A percentile compares a stretch with the other conserved stretches of the same genome.
These are phyloP conservation scores for Chlorella sp. DNA, from an alignment of 139 green algal species.

Conservation along the genomic window DNA sequence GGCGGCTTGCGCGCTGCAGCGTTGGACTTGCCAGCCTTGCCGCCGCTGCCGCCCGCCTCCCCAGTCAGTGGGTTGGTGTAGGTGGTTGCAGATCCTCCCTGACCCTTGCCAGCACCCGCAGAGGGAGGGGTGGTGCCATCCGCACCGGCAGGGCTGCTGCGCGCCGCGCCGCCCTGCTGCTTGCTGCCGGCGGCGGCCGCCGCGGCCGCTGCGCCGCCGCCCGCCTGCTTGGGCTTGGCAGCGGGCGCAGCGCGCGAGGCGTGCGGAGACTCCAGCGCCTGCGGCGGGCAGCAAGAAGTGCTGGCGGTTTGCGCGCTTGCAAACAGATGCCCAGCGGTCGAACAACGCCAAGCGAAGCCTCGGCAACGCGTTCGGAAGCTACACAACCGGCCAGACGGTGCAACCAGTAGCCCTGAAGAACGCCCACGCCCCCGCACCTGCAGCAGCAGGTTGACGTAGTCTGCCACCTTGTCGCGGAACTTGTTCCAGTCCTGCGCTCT, in stretches of 20 bases:
- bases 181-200: neutral
- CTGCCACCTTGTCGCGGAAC: neutral
- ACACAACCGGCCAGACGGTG: too few relatives aligned
- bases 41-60: neutral
- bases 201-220: neutral
- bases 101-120: neutral
- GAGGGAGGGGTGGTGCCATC: neutral
- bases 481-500: conserved; percentile 3
- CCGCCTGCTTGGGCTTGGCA: neutral
- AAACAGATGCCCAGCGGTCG: too few relatives aligned
- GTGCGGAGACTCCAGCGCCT: neutral
- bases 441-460: neutral
- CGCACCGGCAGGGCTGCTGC: neutral
- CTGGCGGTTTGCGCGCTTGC: too few relatives aligned
- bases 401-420: too few relatives aligned
- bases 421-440: neutral
- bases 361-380: too few relatives aligned
- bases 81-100: neutral
- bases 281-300: neutral
- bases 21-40: neutral
- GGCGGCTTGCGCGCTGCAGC: neutral
- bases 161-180: too few relatives aligned
- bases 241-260: neutral
- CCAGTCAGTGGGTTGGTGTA: conserved; percentile 15
- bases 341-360: too few relatives aligned